Base-by-base conservation (phyloP, 2,329 filamentous ascomycete species). In the Fusarium redolens region DNA sequence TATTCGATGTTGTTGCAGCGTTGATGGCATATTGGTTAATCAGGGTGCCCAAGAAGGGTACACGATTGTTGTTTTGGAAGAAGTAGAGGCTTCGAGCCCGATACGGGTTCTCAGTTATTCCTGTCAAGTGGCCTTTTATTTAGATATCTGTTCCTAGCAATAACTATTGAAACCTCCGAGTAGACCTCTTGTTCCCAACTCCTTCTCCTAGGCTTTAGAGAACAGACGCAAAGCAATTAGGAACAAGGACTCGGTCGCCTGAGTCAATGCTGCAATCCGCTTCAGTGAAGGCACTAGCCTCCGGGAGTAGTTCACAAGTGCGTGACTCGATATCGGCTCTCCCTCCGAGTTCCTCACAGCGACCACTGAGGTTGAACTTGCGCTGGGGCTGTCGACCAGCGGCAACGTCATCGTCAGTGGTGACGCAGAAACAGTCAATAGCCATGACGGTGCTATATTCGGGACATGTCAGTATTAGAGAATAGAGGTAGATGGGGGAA, bases 1-100 rank as follows among this genome's bases (percentile, higher is more conserved):
- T 82, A 7, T 88, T 89, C 76, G 88, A 89, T 69, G 75, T 87
- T 13, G 76, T 79, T 18, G 84, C 82, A 3, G 86, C 86, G 2
- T 38, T 70, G 12, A 5, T 2, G 1, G 59, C 65, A 20, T 69
- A 69, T 17, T 69, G 67, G 67, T 15, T 69, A 14, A 13, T 69
- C 28, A 54, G 67, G 25, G 67, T 69, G 3, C 65, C 65, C 2
- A 65, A 69, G 52, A 69, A 41, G 40, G 31, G 28, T 3, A 33
- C 8, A 1, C 4, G 11, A 18, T 13, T 41, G 0, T 13, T n/a
- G 4, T 30, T 56, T 14, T 56, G 38, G 58, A 37, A 12, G 14
- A 50, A 59, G 25, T 40, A 48, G 17, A 35, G 9, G 9, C 33
- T 35, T 9, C 28, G 28, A 28, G 28, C 28, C 28, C 28, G 28